Evolutionary conservation across 2,329 filamentous ascomycete species (phyloP), one percentile per base, ranked within the genome.

Genomic region (Hymenoscyphus fructigenus): DNA sequence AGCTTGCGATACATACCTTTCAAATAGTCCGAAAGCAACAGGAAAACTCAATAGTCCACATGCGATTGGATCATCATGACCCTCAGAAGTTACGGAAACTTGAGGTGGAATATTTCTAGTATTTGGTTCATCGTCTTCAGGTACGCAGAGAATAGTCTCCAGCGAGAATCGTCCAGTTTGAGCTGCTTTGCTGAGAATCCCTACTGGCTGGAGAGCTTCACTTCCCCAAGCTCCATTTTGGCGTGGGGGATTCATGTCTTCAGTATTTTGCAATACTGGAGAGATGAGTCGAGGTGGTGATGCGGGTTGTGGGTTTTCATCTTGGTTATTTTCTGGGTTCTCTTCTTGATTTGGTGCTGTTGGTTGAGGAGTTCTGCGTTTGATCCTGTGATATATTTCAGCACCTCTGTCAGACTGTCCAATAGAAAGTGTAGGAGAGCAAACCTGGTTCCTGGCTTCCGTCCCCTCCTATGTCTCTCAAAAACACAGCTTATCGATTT

Each of bases 401-500:
- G 47, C 29, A 32, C 28, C 28, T 29, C 28, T 29, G 28, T 29
- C 28, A n/a, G 44, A 20, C 14, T 20, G 12, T 23, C 28, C n/a
- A 12, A 26, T 20, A 50, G 14, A n/a, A 60, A 20, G 15, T 20
- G 14, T 28, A 17, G 17, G 14, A 60, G 23, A 2, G 44, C 66
- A 61, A 66, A 78, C 76, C 71, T 76, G 36, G 77, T 75, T 0
- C 76, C 77, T 0, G 74, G 75, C 63, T 79, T 79, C 14, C 78
- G 74, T 10, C 78, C 78, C 26, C 78, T 76, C 6, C 75, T 76
- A 68, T 80, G 78, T 59, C 77, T 71, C 62, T 76, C 74, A 63
- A 77, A 79, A 5, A 78, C 69, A 63, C 78, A 80, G 14, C 34
- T 36, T 36, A 36, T 36, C 12, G 34, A 36, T 36, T 36, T 36